Percentiles rank a stretch among this genome's conserved stretches.
Conservation (phyloP, 2,329 filamentous ascomycete genomes). For the Aureobasidium sp. region DNA sequence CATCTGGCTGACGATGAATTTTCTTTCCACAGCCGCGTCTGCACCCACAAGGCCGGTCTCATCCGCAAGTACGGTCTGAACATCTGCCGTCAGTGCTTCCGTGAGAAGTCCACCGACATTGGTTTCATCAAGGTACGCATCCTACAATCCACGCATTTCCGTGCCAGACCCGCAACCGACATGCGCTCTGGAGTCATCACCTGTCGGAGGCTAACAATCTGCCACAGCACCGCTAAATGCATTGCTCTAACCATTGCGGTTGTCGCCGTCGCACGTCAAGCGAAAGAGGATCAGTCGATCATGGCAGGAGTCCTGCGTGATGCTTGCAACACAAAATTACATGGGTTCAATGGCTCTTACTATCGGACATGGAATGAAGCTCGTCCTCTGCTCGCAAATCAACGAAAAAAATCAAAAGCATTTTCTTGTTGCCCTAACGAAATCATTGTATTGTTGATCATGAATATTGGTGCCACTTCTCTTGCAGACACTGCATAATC, state of each 20-base stretch:
- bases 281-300: constrained; percentile 12
- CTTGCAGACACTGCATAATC: neutral
- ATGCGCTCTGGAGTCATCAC: constrained; percentile 15
- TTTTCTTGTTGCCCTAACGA: constrained; percentile 12
- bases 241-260: neutral
- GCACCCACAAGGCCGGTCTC: constrained; percentile 95
- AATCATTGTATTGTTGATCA: constrained; percentile 6
- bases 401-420: constrained; percentile 16
- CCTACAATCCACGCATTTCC: neutral
- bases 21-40: constrained; percentile 59
- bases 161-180: constrained; percentile 14
- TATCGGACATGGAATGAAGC: constrained; percentile 18
- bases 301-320: constrained; percentile 17
- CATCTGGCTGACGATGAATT: constrained; percentile 25
- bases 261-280: constrained; percentile 13
- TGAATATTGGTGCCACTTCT: neutral
- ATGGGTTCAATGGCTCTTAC: constrained; percentile 17
- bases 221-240: constrained; percentile 30
- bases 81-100: constrained; percentile 66
- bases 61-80: constrained; percentile 99
- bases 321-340: constrained; percentile 10
- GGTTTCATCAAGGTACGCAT: constrained; percentile 59
- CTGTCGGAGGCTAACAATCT: constrained; percentile 11
- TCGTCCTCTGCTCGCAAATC: constrained; percentile 14
- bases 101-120: constrained; percentile 61